These are phyloP conservation scores for Phytophthora cactorum DNA, from an alignment of 352 stramenopile genomes.

Conservation along the genomic window DNA sequence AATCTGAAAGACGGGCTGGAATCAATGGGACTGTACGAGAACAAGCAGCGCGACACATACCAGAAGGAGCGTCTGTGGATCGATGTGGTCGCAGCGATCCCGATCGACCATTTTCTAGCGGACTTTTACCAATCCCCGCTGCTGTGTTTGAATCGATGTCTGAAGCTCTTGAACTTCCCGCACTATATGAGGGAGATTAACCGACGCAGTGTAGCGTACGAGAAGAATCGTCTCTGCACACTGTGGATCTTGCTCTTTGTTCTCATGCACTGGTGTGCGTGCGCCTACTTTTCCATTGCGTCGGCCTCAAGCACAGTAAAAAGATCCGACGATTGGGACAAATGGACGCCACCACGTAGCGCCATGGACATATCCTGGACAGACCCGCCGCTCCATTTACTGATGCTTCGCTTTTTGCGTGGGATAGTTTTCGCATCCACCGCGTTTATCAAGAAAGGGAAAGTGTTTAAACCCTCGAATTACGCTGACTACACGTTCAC, in stretches of 20 bases:
- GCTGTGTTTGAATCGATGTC: constrained; percentile 51
- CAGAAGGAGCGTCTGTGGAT: constrained; percentile 41
- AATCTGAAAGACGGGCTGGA: constrained; percentile 50
- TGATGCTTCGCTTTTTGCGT: constrained; percentile 46
- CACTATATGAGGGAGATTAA: constrained; percentile 62
- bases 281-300: constrained; percentile 48
- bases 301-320: constrained; percentile 2
- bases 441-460: constrained; percentile 53
- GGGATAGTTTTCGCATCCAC: constrained; percentile 57
- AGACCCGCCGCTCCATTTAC: constrained; percentile 2
- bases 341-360: constrained; percentile 41
- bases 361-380: constrained; percentile 16
- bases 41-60: constrained; percentile 47
- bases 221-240: constrained; percentile 50
- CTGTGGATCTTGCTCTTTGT: constrained; percentile 52
- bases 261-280: constrained; percentile 60
- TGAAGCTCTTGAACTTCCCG: constrained; percentile 60
- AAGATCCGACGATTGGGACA: constrained; percentile 37
- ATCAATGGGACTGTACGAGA: constrained; percentile 64
- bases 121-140: constrained; percentile 50
- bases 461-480: constrained; percentile 37
- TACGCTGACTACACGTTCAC: constrained; percentile 46
- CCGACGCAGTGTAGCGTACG: constrained; percentile 58
- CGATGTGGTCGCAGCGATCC: constrained; percentile 53
- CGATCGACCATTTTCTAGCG: constrained; percentile 57